Evolutionary conservation across 2,329 filamentous ascomycete genomes (phyloP).

Genomic region (Hymenoscyphus infarciens): DNA sequence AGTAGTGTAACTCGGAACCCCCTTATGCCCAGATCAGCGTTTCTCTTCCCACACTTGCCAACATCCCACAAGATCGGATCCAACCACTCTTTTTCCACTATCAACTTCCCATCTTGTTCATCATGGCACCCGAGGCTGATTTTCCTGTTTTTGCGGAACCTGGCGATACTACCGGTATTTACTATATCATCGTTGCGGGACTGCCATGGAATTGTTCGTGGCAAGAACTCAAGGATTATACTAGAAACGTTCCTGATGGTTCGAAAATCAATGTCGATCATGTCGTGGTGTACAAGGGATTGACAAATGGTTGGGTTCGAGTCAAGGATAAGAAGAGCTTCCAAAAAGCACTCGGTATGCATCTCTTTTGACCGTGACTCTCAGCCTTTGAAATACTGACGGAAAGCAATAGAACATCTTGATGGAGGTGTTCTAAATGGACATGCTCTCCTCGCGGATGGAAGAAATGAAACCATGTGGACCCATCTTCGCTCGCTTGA

Average conservation of each 20-base stretch:
- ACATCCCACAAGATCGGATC: neutral
- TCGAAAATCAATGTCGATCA: conserved; percentile 25
- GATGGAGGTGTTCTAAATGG: conserved; percentile 22
- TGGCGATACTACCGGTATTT: conserved; percentile 20
- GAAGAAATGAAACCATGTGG: conserved; percentile 25
- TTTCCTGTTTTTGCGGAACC: conserved; percentile 14
- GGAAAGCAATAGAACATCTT: conserved; percentile 20
- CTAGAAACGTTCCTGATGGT: conserved; percentile 20
- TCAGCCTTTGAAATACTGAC: neutral
- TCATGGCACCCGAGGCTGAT: neutral
- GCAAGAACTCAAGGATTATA: conserved; percentile 30
- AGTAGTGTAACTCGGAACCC: conserved; percentile 1
- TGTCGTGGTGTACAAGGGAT: conserved; percentile 23
- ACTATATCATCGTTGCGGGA: conserved; percentile 21
- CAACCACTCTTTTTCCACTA: neutral
- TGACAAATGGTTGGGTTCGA: conserved; percentile 27
- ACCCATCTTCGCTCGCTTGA: conserved; percentile 14
- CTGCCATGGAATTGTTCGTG: conserved; percentile 27
- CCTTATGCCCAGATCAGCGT: neutral
- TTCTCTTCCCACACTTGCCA: neutral
- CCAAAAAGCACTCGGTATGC: conserved; percentile 21
- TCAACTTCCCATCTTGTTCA: conserved; percentile 4
- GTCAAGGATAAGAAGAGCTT: conserved; percentile 23
- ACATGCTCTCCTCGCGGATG: conserved; percentile 24
- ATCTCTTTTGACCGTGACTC: neutral